Evolutionary conservation across 805 yeast genomes (phyloP), one percentile per base, ranked within the genome.

Genomic region (Candida rishiriensis): DNA sequence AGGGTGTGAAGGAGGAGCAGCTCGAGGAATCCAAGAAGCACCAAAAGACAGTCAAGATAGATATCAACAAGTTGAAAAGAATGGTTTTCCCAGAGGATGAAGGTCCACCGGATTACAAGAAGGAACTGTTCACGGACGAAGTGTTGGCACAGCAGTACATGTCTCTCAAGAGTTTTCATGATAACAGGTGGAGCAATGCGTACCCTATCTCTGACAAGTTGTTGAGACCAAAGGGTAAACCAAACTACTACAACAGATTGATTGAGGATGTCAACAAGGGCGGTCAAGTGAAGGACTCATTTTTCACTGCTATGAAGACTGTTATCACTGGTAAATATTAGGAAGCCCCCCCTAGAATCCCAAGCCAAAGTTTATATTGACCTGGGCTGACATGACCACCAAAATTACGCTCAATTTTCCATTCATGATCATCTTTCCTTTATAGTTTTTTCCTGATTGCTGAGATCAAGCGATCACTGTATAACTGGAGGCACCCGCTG

Each of bases 141-240:
- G 64, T 72, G 31, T 51, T 78, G 9, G 60, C 63, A 12, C 75
- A 73, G 44, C 91, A 85, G 60, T 75, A 76, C 48, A 66, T 68
- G 42, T 74, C 90, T 3, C 61, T 84, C 42, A 69, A 80, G 38
- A 77, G 75, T 51, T 63, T 84, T 46, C 72, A 73, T 45, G 75
- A 72, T 44, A 82, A 81, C 59, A 81, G 81, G 56, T 81, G 81
- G 69, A 73, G 70, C 54, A 75, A 76, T 46, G 79, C 79, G 56
- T 86, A 85, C 60, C 70, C 75, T 48, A 73, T 81, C 31, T 81
- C 81, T 44, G 84, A 79, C 36, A 84, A 84, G 59, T 64, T 89
- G 51, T 64, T 78, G 55, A 71, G 64, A 52, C 97, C 97, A n/a
- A 81, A 83, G 56, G 96, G 96, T 2, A 86, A 88, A 63, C 88